Base-by-base conservation (phyloP, 257 asterid genomes). In the Cruciata laevipes region DNA sequence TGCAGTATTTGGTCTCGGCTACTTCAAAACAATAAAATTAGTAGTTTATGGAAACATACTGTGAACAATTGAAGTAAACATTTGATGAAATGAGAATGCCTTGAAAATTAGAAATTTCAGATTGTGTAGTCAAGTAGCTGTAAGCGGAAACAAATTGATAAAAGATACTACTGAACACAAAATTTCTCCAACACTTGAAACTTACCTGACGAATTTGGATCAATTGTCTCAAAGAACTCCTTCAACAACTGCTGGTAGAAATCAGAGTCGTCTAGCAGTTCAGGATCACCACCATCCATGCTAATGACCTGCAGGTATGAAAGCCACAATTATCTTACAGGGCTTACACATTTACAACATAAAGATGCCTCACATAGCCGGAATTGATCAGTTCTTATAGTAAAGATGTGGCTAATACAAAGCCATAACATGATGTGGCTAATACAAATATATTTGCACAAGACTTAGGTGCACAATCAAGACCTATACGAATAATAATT, bases 211-310 rank as follows among this genome's bases (percentile, higher is more conserved):
- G 97, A 87, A 59, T 88, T 68, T 16, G 96, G 95, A 80, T 90
- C 97, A 35, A 86, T 72, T 42, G 95, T 77, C 90, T 94, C 95
- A 44, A 94, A 83, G 78, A 94, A 94, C 83, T 90, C 99, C 73
- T 85, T 94, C 80, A 94, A 71, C 70, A 94, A 79, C 52, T 85
- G 91, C 79, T 88, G 97, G 84, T 94, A 90, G 77, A 94, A 88
- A 7, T 84, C 97, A 1, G 93, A 75, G 78, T 94, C 99, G 63
- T 94, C 95, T 67, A 94, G 73, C 71, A 94, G 90, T 73, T 94
- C 97, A 53, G 96, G 96, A 70, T 88, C 95, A 60, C 86, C 97
- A 67, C 84, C 97, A 67, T 84, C 79, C 27, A 73, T 75, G 67
- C 57, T 47, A 25, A 70, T 44, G 52, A 66, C 90, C 92, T 92